These are phyloP conservation scores for Pulveroboletus ravenelii DNA, from an alignment of 768 basidiomycete species.

Conservation along the genomic window DNA sequence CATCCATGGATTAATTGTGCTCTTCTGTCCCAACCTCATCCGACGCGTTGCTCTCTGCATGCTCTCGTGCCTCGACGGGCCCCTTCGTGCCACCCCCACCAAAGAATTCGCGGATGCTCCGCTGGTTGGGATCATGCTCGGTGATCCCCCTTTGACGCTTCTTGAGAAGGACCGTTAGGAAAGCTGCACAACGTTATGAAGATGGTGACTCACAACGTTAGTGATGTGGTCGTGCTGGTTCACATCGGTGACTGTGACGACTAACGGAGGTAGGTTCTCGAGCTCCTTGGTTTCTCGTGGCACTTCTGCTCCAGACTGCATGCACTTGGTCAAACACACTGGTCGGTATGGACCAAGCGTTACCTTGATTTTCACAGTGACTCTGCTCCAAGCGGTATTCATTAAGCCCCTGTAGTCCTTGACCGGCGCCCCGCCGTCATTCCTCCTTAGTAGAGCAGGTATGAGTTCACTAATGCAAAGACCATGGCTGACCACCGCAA, in stretches of 20 bases:
- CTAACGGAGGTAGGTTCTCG: slow-evolving; percentile 30
- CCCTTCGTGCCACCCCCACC: slow-evolving; percentile 30
- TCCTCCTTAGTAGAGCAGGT: slow-evolving; percentile 43
- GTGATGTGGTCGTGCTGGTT: slow-evolving; percentile 54
- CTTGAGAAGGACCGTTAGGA: slow-evolving; percentile 31
- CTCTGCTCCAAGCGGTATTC: slow-evolving; percentile 70
- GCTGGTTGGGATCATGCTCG: slow-evolving; percentile 71
- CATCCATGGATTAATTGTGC: slow-evolving; percentile 7
- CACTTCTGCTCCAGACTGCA: slow-evolving; percentile 29
- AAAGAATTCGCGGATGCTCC: slow-evolving; percentile 73
- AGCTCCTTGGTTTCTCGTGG: slow-evolving; percentile 16
- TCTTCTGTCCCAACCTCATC: slow-evolving; percentile 20
- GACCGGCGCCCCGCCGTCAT: slow-evolving; percentile 27
- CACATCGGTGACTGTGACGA: slow-evolving; percentile 45
- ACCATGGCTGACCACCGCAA: slow-evolving; percentile 75
- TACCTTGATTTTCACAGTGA: slow-evolving; percentile 48
- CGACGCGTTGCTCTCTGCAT: slow-evolving; percentile 25
- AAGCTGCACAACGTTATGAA: not conserved
- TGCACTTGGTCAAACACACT: slow-evolving; percentile 2
- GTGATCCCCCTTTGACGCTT: slow-evolving; percentile 75
- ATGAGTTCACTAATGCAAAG: slow-evolving; percentile 61
- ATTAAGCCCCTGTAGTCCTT: slow-evolving; percentile 45
- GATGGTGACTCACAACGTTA: slow-evolving; percentile 45
- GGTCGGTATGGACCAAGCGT: not conserved
- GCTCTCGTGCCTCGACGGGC: slow-evolving; percentile 8